These are phyloP conservation scores for Cardamine occulta DNA, from an alignment of 345 rosid species.

Conservation along the genomic window DNA sequence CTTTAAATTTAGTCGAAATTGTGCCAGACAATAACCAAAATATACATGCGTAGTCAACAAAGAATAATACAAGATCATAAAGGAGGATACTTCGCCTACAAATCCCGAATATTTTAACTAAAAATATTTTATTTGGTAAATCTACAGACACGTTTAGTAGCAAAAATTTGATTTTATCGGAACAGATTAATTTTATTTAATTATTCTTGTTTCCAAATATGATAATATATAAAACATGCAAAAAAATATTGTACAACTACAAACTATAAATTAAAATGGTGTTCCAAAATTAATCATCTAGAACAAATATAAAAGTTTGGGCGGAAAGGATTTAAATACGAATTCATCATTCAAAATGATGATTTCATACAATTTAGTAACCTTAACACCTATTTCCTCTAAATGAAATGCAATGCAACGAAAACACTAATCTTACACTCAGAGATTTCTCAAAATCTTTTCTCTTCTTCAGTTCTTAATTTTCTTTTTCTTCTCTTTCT, in stretches of 20 bases:
- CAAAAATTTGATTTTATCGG: not conserved
- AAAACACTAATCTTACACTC: conserved; percentile 19
- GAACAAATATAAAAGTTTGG: not conserved
- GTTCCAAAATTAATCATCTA: conserved; percentile 3
- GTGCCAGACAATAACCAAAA: conserved; percentile 15
- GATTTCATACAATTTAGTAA: conserved; percentile 3
- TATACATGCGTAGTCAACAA: conserved; percentile 20
- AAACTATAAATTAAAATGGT: not conserved
- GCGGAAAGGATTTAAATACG: not conserved
- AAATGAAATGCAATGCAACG: not conserved
- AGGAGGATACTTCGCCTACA: conserved; percentile 15
- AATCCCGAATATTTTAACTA: not conserved
- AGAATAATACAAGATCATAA: not conserved
- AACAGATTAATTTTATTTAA: not conserved
- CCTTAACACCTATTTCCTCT: conserved; percentile 2
- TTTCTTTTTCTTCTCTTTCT: conserved; percentile 57
- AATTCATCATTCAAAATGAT: conserved; percentile 13
- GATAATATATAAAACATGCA: not conserved
- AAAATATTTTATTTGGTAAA: not conserved
- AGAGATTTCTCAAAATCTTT: conserved; percentile 5
- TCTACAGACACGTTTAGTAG: conserved; percentile 9
- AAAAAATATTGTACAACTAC: not conserved
- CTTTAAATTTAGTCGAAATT: not conserved
- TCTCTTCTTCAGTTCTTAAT: conserved; percentile 42
- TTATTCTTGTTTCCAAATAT: not conserved